Conservation (phyloP, 169 alveolate genomes). For the Theileria sp. region DNA sequence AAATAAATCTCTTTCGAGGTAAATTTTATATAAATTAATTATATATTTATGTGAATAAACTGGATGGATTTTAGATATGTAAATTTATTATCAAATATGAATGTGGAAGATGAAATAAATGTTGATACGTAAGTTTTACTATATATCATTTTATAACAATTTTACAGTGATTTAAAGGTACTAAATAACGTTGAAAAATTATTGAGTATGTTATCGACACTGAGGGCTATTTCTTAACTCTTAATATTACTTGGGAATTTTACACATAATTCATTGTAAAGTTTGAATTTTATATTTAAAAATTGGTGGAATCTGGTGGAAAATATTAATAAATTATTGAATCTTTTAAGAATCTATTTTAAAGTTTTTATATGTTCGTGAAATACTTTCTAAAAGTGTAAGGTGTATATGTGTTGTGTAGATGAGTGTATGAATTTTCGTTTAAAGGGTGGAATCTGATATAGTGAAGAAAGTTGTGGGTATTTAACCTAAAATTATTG, state of each 20-base stretch:
- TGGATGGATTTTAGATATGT: neutral
- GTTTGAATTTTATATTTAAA: neutral
- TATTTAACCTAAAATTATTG: no score
- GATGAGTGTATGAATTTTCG: neutral
- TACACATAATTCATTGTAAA: neutral
- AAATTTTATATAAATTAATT: neutral
- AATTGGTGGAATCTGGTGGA: neutral
- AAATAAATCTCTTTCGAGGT: constrained; percentile 18
- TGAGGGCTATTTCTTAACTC: neutral
- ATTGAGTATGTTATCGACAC: neutral
- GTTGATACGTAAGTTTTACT: constrained; percentile 13
- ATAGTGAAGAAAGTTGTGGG: neutral
- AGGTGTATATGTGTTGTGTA: constrained; percentile 3
- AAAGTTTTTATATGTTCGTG: neutral
- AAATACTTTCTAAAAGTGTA: neutral
- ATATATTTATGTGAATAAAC: no score
- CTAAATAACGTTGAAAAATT: constrained; percentile 9
- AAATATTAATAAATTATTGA: neutral
- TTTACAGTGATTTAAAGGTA: constrained; percentile 2
- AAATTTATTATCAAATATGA: neutral
- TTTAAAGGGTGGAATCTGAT: neutral
- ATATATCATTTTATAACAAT: neutral
- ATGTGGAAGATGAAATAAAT: neutral
- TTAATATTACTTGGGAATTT: neutral
- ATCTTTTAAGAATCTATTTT: constrained; percentile 5